These are phyloP conservation scores for Yarrowia sp. DNA, from an alignment of 805 yeast species.

Conservation along the genomic window DNA sequence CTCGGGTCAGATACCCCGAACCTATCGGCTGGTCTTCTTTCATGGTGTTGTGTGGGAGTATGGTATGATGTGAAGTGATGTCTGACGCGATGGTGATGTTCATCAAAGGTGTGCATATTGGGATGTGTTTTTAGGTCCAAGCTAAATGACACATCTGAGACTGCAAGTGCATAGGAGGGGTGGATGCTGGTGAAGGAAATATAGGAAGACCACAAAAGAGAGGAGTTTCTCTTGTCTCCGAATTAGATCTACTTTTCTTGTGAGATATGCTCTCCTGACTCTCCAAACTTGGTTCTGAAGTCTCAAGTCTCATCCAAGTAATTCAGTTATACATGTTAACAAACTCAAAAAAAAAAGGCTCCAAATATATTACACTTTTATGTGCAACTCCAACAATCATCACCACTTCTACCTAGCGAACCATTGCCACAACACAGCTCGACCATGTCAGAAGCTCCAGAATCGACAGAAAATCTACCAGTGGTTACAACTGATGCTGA, in stretches of 20 bases:
- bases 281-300: too few relatives aligned
- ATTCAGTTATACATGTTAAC: neutral
- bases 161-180: too few relatives aligned
- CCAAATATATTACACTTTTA: neutral
- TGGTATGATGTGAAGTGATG: neutral
- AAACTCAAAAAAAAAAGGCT: neutral
- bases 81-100: neutral
- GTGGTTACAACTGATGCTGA: neutral
- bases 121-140: neutral
- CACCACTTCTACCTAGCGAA: neutral
- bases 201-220: too few relatives aligned
- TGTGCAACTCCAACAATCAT: neutral
- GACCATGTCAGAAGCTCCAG: conserved; percentile 1
- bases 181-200: too few relatives aligned
- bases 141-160: too few relatives aligned
- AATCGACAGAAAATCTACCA: neutral
- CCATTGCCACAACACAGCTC: neutral
- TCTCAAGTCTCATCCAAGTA: too few relatives aligned
- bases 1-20: conserved; percentile 16
- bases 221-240: too few relatives aligned
- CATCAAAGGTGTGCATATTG: neutral
- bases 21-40: conserved; percentile 18
- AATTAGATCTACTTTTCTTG: too few relatives aligned
- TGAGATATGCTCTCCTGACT: too few relatives aligned
- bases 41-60: neutral